Evolutionary conservation across 352 stramenopile genomes (phyloP), one percentile per base, ranked within the genome.

Genomic region (Pythium brassicae): DNA sequence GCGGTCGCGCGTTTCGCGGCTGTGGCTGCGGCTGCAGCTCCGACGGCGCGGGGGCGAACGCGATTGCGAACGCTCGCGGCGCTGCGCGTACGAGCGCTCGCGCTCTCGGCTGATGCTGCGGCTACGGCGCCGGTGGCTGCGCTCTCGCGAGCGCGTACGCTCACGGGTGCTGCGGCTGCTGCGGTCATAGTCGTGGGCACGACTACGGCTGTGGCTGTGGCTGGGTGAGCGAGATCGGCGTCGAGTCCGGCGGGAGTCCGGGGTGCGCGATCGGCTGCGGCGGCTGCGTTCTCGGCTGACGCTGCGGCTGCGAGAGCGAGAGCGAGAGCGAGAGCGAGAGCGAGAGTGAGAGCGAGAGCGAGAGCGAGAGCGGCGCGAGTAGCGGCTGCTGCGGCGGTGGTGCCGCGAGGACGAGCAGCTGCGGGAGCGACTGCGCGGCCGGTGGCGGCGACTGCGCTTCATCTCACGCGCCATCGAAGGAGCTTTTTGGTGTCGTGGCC

Each of bases 151-250:
- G n/a, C 22, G 27, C 35, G 39, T 23, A 8, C 56, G 35, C 32
- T 45, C 47, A 22, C 27, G 32, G 12, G 15, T 23, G 34, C 55
- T 63, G 23, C 49, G 50, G 11, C 14, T 32, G 1, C 50, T 37
- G 23, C 50, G 15, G 50, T 8, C 26, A 39, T 15, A 26, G 26
- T 10, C 32, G 43, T 8, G 29, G n/a, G 2, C 29, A 51, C 44
- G 51, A 53, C 69, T 78, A 29, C 42, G 27, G 15, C 65, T 72
- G 14, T 59, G 55, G 35, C 59, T 67, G 44, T 59, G 49, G 9
- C 55, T 50, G 39, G 15, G 20, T 8, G 20, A 27, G 50, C 17
- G 15, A 35, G 29, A 35, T 4, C 29, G 29, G 9, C 29, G n/a
- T n/a, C n/a, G n/a, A n/a, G n/a, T n/a, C n/a, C n/a, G n/a, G n/a